These are phyloP conservation scores for Erodium moschatum DNA, from an alignment of 441 rosid species.

Conservation along the genomic window DNA sequence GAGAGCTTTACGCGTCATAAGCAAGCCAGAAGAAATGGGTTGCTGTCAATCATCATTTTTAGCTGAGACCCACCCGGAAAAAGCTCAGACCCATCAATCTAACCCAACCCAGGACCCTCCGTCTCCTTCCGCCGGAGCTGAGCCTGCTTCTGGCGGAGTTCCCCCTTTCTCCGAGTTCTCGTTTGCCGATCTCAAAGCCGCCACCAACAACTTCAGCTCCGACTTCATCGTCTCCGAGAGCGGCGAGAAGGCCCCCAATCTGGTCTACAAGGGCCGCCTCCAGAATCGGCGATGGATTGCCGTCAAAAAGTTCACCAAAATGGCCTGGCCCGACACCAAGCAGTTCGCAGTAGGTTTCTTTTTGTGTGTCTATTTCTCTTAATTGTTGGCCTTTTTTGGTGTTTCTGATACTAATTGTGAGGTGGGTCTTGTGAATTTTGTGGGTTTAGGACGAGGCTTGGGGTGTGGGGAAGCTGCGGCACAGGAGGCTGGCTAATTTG, in stretches of 20 bases:
- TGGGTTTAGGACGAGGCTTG: constrained; percentile 33
- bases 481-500: constrained; percentile 48
- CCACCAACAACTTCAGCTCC: constrained; percentile 51
- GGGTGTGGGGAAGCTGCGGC: constrained; percentile 57
- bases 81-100: constrained; percentile 23
- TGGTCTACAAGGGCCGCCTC: constrained; percentile 55
- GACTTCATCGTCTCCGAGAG: constrained; percentile 55
- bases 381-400: background rate
- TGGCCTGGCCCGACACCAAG: constrained; percentile 70
- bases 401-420: background rate
- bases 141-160: constrained; percentile 18
- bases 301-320: constrained; percentile 53
- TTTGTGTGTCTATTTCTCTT: constrained; percentile 15
- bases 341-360: constrained; percentile 41
- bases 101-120: constrained; percentile 21
- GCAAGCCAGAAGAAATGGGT: constrained; percentile 40
- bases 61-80: constrained; percentile 35
- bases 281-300: constrained; percentile 49
- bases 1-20: background rate
- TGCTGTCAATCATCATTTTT: constrained; percentile 57
- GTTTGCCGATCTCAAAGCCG: constrained; percentile 15
- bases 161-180: constrained; percentile 22
- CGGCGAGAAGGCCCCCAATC: constrained; percentile 69
- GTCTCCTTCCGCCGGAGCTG: constrained; percentile 24
- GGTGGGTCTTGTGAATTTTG: background rate